Evolutionary conservation across 805 yeast genomes (phyloP).

Genomic region (Myxozyma kluyveri): DNA sequence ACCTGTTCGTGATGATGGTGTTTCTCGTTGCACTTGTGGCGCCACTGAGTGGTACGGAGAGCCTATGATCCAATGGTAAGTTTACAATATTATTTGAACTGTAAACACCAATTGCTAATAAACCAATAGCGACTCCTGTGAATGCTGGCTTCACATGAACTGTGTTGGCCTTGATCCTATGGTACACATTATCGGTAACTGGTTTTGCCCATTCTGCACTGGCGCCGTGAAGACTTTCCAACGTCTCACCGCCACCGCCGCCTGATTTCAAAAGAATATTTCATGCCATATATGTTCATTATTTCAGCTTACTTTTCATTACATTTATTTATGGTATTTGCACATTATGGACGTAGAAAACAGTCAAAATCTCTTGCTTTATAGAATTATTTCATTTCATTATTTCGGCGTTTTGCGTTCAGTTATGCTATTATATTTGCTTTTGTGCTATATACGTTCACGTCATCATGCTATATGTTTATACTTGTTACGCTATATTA

Average conservation of each 20-base stretch:
- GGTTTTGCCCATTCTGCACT: slow-evolving; percentile 25
- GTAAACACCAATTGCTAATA: neutral
- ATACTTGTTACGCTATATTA: no score
- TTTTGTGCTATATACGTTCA: no score
- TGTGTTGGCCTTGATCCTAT: slow-evolving; percentile 14
- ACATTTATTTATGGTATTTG: no score
- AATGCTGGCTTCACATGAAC: slow-evolving; percentile 22
- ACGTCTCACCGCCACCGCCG: neutral
- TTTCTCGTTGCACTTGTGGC: slow-evolving; percentile 21
- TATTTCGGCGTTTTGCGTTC: no score
- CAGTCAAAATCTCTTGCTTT: no score
- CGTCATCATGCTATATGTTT: no score
- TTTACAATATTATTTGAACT: neutral
- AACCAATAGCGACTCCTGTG: slow-evolving; percentile 15
- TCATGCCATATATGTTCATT: no score
- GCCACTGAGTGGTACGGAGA: slow-evolving; percentile 19
- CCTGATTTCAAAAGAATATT: no score
- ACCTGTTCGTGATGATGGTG: slow-evolving; percentile 4
- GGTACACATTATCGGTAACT: slow-evolving; percentile 4
- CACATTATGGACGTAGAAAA: no score
- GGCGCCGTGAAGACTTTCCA: slow-evolving; percentile 1
- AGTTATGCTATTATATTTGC: no score
- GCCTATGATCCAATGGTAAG: slow-evolving; percentile 28
- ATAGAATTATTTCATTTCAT: no score
- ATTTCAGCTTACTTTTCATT: no score